Evolutionary conservation across 148 eudicot species (phyloP).

Genomic region (Silene uniflora): DNA sequence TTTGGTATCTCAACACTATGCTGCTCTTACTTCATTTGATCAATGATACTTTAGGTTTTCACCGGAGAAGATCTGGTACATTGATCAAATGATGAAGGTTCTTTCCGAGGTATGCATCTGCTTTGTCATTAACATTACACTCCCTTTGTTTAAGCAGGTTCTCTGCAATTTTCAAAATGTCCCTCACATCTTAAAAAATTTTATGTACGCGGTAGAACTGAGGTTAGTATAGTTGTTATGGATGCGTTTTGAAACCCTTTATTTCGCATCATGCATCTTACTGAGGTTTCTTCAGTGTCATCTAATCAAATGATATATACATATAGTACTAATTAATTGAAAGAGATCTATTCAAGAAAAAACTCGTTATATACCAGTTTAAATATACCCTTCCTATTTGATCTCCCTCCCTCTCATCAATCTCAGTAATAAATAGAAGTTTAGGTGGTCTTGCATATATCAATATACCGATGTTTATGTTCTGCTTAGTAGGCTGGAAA

Average conservation of each 20-base stretch:
- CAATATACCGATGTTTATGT: slow-evolving; percentile 33
- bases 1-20: neutral
- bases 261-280: no score
- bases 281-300: no score
- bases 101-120: slow-evolving; percentile 73
- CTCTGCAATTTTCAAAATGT: no score
- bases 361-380: no score
- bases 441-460: neutral
- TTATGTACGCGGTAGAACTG: no score
- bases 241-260: no score
- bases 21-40: slow-evolving; percentile 1
- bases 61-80: slow-evolving; percentile 86
- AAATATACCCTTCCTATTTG: neutral
- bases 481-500: slow-evolving; percentile 82
- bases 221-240: no score
- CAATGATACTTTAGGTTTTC: slow-evolving; percentile 57
- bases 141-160: neutral
- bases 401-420: neutral
- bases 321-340: no score
- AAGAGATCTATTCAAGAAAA: no score
- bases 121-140: slow-evolving; percentile 9
- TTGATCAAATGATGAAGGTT: slow-evolving; percentile 99
- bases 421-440: neutral
- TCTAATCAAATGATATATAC: no score
- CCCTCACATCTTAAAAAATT: no score